Conservation (phyloP, 768 basidiomycete species). For the Leccinum sublutescens region DNA sequence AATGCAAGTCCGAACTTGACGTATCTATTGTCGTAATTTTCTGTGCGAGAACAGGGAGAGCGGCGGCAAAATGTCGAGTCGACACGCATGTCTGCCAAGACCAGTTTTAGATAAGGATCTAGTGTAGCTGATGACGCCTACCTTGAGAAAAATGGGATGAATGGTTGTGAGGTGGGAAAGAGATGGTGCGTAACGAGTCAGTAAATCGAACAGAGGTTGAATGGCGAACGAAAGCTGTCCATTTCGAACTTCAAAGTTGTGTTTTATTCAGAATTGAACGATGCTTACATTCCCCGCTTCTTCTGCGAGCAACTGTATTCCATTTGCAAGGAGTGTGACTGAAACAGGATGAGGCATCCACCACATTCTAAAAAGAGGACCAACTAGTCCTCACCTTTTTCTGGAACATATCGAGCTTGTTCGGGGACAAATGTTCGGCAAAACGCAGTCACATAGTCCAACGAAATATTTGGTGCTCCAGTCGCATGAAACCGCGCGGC, state of each 20-base stretch:
- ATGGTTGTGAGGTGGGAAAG: slow-evolving; percentile 63
- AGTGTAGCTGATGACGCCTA: slow-evolving; percentile 29
- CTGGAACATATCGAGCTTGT: slow-evolving; percentile 65
- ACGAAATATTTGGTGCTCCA: slow-evolving; percentile 39
- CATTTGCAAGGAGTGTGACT: slow-evolving; percentile 69
- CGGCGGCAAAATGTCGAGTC: slow-evolving; percentile 50
- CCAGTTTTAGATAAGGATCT: neutral
- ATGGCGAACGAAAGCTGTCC: slow-evolving; percentile 48
- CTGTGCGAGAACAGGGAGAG: slow-evolving; percentile 58
- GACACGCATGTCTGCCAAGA: slow-evolving; percentile 55
- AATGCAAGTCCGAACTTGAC: slow-evolving; percentile 59
- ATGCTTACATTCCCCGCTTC: slow-evolving; percentile 49
- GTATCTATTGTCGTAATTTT: slow-evolving; percentile 68
- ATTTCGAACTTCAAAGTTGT: slow-evolving; percentile 21
- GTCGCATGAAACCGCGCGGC: slow-evolving; percentile 53
- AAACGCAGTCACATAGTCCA: slow-evolving; percentile 51
- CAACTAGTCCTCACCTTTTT: slow-evolving; percentile 49
- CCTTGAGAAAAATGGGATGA: slow-evolving; percentile 66
- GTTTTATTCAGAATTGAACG: neutral
- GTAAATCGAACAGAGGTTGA: slow-evolving; percentile 54
- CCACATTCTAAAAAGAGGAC: neutral
- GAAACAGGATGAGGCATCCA: slow-evolving; percentile 8
- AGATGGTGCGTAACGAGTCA: slow-evolving; percentile 60
- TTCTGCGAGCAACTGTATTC: slow-evolving; percentile 52
- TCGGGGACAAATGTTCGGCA: slow-evolving; percentile 60